Percentiles rank a stretch among this genome's conserved stretches.
phyloP scores from a whole-genome alignment of 208 protist genomes.

The Eutreptiella sp. region DNA sequence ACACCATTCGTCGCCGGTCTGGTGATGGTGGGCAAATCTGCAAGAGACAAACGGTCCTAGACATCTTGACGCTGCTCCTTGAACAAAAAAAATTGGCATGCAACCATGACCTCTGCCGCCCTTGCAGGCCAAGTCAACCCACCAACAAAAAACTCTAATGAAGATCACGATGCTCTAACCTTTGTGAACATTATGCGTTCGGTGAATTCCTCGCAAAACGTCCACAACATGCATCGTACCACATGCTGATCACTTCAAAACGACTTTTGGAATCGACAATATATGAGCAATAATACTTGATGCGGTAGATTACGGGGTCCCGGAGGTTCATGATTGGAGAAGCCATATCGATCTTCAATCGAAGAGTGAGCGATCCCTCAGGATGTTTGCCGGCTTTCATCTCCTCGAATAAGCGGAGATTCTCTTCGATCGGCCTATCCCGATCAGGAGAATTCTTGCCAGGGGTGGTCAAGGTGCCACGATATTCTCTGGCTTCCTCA shows the following conservation, averaged over 20 bases:
- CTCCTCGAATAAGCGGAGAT: conserved; percentile 75
- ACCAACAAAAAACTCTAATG: no score
- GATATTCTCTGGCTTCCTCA: conserved; percentile 86
- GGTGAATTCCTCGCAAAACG: no score
- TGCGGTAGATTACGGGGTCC: conserved; percentile 97
- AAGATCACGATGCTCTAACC: no score
- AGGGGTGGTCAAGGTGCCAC: conserved; percentile 49
- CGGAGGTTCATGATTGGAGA: conserved; percentile 95
- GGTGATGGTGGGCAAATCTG: conserved; percentile 70
- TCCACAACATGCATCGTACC: no score
- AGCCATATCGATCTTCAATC: conserved; percentile 97
- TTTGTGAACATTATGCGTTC: no score
- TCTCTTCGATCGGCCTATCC: conserved; percentile 80
- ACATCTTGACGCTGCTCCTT: no score
- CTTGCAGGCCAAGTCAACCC: no score
- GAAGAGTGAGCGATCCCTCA: conserved; percentile 94
- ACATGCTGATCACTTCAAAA: no score
- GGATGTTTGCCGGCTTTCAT: conserved; percentile 88
- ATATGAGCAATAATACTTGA: conserved; percentile 89
- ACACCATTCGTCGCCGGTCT: conserved; percentile 91
- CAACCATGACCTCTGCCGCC: no score
- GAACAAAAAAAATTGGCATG: no score
- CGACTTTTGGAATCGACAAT: no score
- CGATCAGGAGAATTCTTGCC: conserved; percentile 73
- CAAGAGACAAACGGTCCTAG: no score